A percentile compares a stretch with the other conserved stretches of the same genome.
These are phyloP conservation scores for Encephalitozoon intestinalis DNA, from an alignment of 371 early-diverging fungal species.

Conservation along the genomic window DNA sequence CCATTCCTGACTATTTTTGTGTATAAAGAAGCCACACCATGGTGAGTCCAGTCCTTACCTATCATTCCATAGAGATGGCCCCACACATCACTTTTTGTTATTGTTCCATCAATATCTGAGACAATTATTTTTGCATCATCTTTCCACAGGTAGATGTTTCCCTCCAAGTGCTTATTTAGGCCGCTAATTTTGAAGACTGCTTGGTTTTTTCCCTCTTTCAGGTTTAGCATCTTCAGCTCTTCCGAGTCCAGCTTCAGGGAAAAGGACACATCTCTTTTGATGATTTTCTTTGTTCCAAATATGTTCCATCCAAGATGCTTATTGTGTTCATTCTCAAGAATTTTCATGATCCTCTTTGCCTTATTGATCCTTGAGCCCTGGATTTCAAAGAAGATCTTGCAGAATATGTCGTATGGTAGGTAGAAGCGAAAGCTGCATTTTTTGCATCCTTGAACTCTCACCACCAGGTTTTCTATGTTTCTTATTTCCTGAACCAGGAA, in stretches of 20 bases:
- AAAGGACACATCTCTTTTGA: slow-evolving; percentile 59
- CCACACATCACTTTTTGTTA: slow-evolving; percentile 84
- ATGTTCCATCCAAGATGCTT: slow-evolving; percentile 48
- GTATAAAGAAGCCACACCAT: slow-evolving; percentile 85
- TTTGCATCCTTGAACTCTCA: slow-evolving; percentile 28
- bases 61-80: slow-evolving; percentile 93
- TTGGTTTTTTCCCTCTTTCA: slow-evolving; percentile 77
- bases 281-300: slow-evolving; percentile 52
- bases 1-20: slow-evolving; percentile 83
- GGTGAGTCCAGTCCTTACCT: slow-evolving; percentile 95
- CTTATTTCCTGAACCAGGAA: slow-evolving; percentile 25
- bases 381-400: slow-evolving; percentile 41
- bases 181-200: slow-evolving; percentile 72
- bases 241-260: slow-evolving; percentile 44
- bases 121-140: slow-evolving; percentile 77
- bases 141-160: slow-evolving; percentile 75
- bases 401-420: slow-evolving; percentile 39
- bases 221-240: slow-evolving; percentile 64
- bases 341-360: slow-evolving; percentile 20
- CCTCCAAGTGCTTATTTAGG: slow-evolving; percentile 66
- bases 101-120: slow-evolving; percentile 96
- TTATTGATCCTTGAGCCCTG: slow-evolving; percentile 13
- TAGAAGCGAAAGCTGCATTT: slow-evolving; percentile 33
- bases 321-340: slow-evolving; percentile 48
- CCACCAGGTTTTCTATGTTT: slow-evolving; percentile 31